Conservation (phyloP, 495 filamentous ascomycete genomes). For the Penicillium waksmanii region DNA sequence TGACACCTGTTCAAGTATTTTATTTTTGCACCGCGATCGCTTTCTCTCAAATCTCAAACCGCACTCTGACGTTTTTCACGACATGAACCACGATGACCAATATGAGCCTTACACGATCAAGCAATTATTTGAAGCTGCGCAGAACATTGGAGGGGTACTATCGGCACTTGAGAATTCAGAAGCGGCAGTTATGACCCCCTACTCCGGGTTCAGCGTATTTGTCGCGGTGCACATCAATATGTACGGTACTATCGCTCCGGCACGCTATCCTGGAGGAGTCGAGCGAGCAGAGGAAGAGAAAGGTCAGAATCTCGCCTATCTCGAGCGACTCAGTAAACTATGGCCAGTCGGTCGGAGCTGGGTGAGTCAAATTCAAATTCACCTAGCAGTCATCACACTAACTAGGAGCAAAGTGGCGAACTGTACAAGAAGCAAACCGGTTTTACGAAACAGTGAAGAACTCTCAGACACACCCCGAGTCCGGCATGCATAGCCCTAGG, state of each 20-base stretch:
- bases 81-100: constrained; percentile 23
- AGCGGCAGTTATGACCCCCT: constrained; percentile 47
- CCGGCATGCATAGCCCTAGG: constrained; percentile 31
- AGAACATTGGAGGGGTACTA: constrained; percentile 42
- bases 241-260: constrained; percentile 46
- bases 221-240: constrained; percentile 52
- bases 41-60: constrained; percentile 41
- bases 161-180: constrained; percentile 40
- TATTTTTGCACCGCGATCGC: constrained; percentile 48
- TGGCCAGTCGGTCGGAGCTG: constrained; percentile 49
- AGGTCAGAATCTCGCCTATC: constrained; percentile 38
- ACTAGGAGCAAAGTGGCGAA: constrained; percentile 36
- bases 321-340: constrained; percentile 41
- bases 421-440: constrained; percentile 46
- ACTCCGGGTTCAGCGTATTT: constrained; percentile 50
- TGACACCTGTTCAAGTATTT: constrained; percentile 27
- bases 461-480: constrained; percentile 25
- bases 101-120: constrained; percentile 33
- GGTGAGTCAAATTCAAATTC: constrained; percentile 28
- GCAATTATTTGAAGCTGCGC: constrained; percentile 43
- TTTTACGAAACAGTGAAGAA: constrained; percentile 46
- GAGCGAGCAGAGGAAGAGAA: constrained; percentile 44
- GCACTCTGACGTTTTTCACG: constrained; percentile 30
- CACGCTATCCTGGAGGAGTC: constrained; percentile 42
- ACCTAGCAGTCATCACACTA: neutral